Evolutionary conservation across 139 green algal species (phyloP).

Genomic region (Penium margaritaceum): DNA sequence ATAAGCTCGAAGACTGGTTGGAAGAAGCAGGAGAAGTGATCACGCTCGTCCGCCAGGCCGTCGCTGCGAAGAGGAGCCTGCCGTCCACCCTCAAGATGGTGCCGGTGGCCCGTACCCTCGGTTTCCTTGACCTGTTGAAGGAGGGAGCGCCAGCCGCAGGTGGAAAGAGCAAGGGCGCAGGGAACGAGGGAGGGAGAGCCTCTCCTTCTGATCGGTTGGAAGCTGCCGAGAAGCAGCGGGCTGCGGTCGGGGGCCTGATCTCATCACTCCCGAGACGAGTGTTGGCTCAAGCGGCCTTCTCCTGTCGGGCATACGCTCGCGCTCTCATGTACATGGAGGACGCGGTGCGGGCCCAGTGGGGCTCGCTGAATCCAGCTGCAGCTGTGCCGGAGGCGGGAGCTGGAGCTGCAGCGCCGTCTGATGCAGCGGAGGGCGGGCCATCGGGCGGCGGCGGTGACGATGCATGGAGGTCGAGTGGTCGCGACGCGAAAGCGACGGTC

Average conservation of each 20-base stretch:
- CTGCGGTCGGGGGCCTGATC: conserved; percentile 24
- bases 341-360: conserved; percentile 58
- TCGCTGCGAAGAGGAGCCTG: too few relatives aligned
- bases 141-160: neutral
- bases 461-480: neutral
- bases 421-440: conserved; percentile 34
- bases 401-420: neutral
- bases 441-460: neutral
- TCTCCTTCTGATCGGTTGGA: neutral
- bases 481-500: conserved; percentile 43
- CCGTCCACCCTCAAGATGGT: too few relatives aligned
- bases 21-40: too few relatives aligned
- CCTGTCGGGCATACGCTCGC: conserved; percentile 71
- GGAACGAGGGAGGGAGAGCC: neutral
- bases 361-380: conserved; percentile 65
- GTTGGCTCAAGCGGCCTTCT: conserved; percentile 25
- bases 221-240: conserved; percentile 51
- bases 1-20: too few relatives aligned
- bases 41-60: too few relatives aligned
- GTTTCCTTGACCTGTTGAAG: neutral
- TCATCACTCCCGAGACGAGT: neutral
- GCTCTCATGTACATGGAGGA: conserved; percentile 81
- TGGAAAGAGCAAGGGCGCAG: too few relatives aligned
- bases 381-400: neutral
- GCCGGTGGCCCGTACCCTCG: conserved; percentile 53